These are phyloP conservation scores for Leccinum subgranulosum DNA, from an alignment of 768 basidiomycete genomes.

Conservation along the genomic window DNA sequence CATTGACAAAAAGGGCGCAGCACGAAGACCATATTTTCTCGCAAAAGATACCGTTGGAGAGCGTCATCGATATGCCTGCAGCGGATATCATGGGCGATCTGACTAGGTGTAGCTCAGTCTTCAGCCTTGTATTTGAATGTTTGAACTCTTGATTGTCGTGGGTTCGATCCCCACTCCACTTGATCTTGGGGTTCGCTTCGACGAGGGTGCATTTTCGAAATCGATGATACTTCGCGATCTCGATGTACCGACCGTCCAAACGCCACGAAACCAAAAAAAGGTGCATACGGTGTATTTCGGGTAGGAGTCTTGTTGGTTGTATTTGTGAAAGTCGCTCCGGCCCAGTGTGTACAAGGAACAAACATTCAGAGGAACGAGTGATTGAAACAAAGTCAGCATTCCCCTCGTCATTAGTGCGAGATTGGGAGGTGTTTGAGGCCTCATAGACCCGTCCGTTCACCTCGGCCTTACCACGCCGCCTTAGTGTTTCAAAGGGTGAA, in stretches of 20 bases:
- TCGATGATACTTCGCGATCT: background rate
- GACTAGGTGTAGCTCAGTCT: background rate
- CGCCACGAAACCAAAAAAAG: background rate
- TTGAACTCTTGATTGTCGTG: background rate
- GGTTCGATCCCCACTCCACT: background rate
- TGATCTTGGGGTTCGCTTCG: background rate
- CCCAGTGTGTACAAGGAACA: background rate
- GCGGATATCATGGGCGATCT: background rate
- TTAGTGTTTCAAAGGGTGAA: background rate
- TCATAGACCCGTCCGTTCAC: background rate
- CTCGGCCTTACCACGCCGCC: background rate
- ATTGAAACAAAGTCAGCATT: background rate
- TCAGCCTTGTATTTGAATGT: background rate
- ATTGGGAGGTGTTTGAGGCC: background rate
- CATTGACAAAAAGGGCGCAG: background rate
- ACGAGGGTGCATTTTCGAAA: constrained; percentile 3
- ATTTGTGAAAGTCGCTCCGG: background rate
- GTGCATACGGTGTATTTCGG: background rate
- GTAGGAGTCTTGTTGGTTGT: background rate
- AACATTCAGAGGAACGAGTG: background rate
- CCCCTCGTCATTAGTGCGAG: background rate
- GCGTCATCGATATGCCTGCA: background rate
- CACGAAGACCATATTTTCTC: background rate
- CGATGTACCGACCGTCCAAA: background rate
- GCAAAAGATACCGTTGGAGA: background rate